Evolutionary conservation across 768 basidiomycete genomes (phyloP), one percentile per base, ranked within the genome.

Genomic region (Phylloporus rhodoxanthus): DNA sequence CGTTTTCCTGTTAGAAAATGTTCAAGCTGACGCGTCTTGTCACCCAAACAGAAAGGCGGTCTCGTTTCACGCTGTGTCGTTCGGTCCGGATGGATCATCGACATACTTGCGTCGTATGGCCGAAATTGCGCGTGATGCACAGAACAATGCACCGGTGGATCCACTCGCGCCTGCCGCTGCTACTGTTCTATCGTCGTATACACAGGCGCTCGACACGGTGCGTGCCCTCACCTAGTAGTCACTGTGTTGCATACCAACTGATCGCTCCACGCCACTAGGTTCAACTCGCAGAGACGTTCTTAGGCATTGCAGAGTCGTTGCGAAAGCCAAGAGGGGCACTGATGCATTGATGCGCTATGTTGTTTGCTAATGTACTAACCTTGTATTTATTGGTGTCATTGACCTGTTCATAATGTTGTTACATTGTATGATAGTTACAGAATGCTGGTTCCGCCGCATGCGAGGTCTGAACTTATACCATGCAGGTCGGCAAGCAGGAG

Each of bases 11-110:
- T 1, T 17, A 2, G 30, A n/a, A 0, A 5, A 29, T 19, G 3
- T 21, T 7, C 15, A 10, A 36, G 19, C 43, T 49, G 32, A 55
- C 20, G 13, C 1, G 15, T 3, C 3, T 20, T 43, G 15, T 37
- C 20, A 38, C 19, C 19, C 2, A 0, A 38, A 28, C 37, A 82
- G 81, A 11, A 77, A 78, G 65, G 64, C 79, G 0, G 64, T 80
- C 1, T 79, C 80, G 0, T 77, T 83, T 57, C 81, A 83, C 39
- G 60, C 80, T 0, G 76, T 84, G n/a, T 72, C 76, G 0, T 83
- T 84, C 36, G 82, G 79, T 4, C 64, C 65, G 1, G 56, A 65
- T 11, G 32, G 9, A 28, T 57, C 37, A 8, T 57, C 53, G 37
- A 37, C 8, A 5, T 52, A 56, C 38, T 63, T 84, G 20, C 69